These are phyloP conservation scores for Plasmodiophora brassicae DNA, from an alignment of 208 protist species.

Conservation along the genomic window DNA sequence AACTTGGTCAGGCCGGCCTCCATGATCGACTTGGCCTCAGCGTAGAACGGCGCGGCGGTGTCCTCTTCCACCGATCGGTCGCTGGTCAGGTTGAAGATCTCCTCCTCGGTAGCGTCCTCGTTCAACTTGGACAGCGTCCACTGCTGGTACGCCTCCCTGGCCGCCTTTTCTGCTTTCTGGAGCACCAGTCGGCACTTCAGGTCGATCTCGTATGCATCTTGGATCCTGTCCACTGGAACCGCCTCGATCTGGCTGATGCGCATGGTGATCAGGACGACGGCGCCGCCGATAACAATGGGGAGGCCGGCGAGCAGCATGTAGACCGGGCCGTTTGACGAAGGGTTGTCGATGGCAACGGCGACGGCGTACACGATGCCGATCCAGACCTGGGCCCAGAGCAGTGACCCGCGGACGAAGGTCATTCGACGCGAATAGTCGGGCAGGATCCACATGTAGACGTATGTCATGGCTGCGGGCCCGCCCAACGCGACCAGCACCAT, in stretches of 20 bases:
- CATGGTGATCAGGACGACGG: background rate
- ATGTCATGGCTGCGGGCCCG: background rate
- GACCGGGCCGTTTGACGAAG: background rate
- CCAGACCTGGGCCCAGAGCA: background rate
- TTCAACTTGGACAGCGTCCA: background rate
- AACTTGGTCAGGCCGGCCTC: background rate
- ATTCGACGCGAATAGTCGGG: background rate
- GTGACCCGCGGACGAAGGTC: background rate
- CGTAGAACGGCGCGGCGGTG: background rate
- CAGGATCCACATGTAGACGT: background rate
- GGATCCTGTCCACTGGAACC: background rate
- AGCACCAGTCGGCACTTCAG: slow-evolving; percentile 7
- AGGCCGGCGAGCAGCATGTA: slow-evolving; percentile 7
- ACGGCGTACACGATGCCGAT: background rate
- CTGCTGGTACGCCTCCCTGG: background rate
- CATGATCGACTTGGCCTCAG: background rate
- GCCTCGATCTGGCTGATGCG: background rate
- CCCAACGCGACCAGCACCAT: background rate
- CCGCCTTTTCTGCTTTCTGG: background rate
- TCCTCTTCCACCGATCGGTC: background rate
- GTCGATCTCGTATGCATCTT: background rate
- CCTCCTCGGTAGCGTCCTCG: no score
- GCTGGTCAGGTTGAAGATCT: background rate
- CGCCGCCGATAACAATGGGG: background rate
- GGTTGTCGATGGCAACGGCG: background rate